phyloP scores from a whole-genome alignment of 345 rosid genomes.

The Durio zibethinus region DNA sequence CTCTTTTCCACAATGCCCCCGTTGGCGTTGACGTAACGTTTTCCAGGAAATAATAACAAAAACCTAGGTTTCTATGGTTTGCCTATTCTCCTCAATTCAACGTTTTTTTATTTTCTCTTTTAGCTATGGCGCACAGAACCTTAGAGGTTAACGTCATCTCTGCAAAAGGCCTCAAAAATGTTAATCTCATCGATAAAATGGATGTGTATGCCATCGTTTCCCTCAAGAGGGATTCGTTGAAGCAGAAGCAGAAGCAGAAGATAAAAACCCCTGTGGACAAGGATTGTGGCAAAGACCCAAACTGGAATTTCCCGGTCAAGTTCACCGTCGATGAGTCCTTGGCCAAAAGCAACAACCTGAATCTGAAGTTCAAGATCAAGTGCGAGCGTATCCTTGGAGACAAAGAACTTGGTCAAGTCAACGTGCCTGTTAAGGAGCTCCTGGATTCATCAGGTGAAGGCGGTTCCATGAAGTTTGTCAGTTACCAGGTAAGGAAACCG shows the following conservation, averaged over 20 bases:
- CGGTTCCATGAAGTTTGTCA: conserved; percentile 38
- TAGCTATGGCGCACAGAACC: conserved; percentile 47
- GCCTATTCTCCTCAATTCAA: no score
- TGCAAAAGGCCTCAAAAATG: conserved; percentile 65
- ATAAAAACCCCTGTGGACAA: conserved; percentile 43
- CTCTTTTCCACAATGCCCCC: not conserved
- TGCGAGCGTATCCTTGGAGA: conserved; percentile 70
- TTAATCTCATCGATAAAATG: conserved; percentile 70
- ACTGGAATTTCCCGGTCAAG: conserved; percentile 64
- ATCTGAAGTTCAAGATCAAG: conserved; percentile 51
- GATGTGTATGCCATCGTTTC: conserved; percentile 69
- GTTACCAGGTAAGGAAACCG: conserved; percentile 58
- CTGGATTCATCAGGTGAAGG: conserved; percentile 29
- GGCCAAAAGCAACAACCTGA: conserved; percentile 48
- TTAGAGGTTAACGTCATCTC: conserved; percentile 65
- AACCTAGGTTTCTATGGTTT: not conserved
- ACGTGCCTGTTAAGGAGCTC: conserved; percentile 68
- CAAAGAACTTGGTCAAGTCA: conserved; percentile 68
- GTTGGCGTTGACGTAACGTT: not conserved
- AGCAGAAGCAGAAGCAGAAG: conserved; percentile 29
- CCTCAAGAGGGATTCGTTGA: conserved; percentile 43
- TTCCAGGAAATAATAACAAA: not conserved
- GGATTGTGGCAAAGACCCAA: conserved; percentile 51
- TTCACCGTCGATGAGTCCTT: conserved; percentile 46
- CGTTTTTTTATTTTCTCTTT: not conserved